Evolutionary conservation across 805 yeast species (phyloP), one percentile per base, ranked within the genome.

Genomic region (Candida chauliodis): DNA sequence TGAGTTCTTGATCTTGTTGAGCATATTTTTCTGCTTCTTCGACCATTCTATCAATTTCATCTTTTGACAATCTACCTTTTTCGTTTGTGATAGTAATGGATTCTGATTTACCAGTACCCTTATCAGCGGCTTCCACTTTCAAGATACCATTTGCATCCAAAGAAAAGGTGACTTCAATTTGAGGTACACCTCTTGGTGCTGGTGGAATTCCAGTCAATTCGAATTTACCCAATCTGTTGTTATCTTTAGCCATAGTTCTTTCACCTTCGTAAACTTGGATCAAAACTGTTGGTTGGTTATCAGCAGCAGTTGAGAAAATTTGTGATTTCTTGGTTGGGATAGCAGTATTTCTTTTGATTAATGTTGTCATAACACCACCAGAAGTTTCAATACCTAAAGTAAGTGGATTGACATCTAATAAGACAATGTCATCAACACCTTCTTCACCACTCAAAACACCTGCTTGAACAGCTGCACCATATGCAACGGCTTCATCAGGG

Each of bases 251-350:
- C 89, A 89, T 85, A 61, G 91, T 95, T 79, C 99, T 93, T 81
- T 91, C 99, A 83, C 99, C 99, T 80, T 91, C 97, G 82, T 84
- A 91, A 53, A 91, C 98, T 73, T 95, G 97, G 85, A 91, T 89
- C 74, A 87, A 93, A 52, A 91, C 98, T 56, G 96, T 87, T 63
- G 98, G 91, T 78, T 91, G 99, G 80, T 87, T 88, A 80, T 91
- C 99, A 58, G 85, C 95, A 63, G 87, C 95, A 56, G 99, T 91
- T 66, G 99, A 89, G 88, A 91, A 91, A 57, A 95, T 91, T 79
- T 95, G 89, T 67, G 96, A 84, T 85, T 91, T 91, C 75, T 89
- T 85, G 71, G 98, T 91, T 73, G 99, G 99, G 58, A 91, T 95
- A 61, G 98, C 91, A 58, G 98, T 86, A 86, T 93, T 93, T 80